Evolutionary conservation across 2,329 filamentous ascomycete genomes (phyloP).

Genomic region (Alternaria consortialis): DNA sequence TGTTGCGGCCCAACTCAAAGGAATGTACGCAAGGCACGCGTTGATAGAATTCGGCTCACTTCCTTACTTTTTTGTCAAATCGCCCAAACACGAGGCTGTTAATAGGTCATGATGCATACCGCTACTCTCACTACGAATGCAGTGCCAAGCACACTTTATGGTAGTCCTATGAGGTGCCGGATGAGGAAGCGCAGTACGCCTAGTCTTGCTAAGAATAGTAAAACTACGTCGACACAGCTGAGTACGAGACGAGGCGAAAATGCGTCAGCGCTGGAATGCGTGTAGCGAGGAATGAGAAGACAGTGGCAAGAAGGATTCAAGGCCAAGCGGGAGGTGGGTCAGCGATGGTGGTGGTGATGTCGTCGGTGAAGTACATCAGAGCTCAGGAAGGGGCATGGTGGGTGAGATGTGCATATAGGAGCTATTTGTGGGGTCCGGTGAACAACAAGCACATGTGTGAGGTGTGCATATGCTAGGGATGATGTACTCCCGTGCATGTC

Average conservation of each 20-base stretch:
- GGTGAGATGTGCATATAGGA: background rate
- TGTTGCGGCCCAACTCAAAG: background rate
- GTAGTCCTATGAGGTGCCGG: conserved; percentile 13
- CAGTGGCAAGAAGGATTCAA: background rate
- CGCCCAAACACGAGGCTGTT: conserved; percentile 12
- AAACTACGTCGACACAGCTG: conserved; percentile 14
- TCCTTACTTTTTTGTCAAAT: conserved; percentile 7
- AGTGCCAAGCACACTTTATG: conserved; percentile 6
- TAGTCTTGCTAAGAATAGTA: conserved; percentile 27
- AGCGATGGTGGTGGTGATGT: conserved; percentile 1
- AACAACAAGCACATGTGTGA: background rate
- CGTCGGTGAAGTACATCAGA: background rate
- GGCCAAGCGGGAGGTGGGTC: background rate
- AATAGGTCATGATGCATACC: conserved; percentile 30
- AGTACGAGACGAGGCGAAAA: conserved; percentile 10
- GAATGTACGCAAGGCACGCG: background rate
- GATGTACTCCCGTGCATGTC: background rate
- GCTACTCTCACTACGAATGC: conserved; percentile 21
- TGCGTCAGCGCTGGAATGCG: conserved; percentile 18
- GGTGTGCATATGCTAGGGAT: background rate
- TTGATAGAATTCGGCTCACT: background rate
- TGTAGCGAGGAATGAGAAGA: background rate
- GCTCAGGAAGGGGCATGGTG: background rate
- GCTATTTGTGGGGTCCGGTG: conserved; percentile 1
- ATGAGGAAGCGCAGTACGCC: conserved; percentile 16